Conservation (phyloP, 768 basidiomycete genomes). For the Suillus brevipes region DNA sequence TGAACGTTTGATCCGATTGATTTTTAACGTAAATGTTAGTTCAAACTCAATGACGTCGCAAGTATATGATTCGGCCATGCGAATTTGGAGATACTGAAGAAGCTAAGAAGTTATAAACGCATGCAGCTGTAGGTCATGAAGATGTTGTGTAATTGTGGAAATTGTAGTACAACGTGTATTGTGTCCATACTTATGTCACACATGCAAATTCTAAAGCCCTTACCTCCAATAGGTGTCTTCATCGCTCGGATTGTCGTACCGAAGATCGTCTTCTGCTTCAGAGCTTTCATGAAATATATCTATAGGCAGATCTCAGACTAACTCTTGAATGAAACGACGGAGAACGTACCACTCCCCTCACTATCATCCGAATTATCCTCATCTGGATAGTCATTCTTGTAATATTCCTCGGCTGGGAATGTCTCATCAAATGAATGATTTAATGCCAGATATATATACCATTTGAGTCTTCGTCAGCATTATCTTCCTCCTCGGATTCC, state of each 20-base stretch:
- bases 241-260: constrained; percentile 28
- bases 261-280: constrained; percentile 45
- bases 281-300: constrained; percentile 61
- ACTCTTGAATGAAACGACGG: constrained; percentile 1
- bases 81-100: constrained; percentile 1
- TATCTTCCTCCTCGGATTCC: constrained; percentile 68
- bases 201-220: constrained; percentile 17
- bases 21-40: constrained; percentile 15
- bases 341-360: constrained; percentile 39
- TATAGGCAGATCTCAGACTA: constrained; percentile 23
- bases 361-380: constrained; percentile 50
- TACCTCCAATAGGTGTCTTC: constrained; percentile 38
- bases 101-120: constrained; percentile 19
- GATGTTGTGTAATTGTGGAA: constrained; percentile 22
- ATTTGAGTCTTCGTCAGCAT: constrained; percentile 84
- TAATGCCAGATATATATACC: constrained; percentile 40
- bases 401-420: constrained; percentile 73
- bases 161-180: constrained; percentile 17
- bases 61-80: background rate
- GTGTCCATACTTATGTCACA: constrained; percentile 7
- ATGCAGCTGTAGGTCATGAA: constrained; percentile 12
- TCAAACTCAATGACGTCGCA: constrained; percentile 21
- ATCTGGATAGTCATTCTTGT: constrained; percentile 84
- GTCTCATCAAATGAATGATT: background rate
- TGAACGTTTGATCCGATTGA: background rate